These are phyloP conservation scores for Pyrus betulifolia DNA, from an alignment of 306 rosid genomes.

Conservation along the genomic window DNA sequence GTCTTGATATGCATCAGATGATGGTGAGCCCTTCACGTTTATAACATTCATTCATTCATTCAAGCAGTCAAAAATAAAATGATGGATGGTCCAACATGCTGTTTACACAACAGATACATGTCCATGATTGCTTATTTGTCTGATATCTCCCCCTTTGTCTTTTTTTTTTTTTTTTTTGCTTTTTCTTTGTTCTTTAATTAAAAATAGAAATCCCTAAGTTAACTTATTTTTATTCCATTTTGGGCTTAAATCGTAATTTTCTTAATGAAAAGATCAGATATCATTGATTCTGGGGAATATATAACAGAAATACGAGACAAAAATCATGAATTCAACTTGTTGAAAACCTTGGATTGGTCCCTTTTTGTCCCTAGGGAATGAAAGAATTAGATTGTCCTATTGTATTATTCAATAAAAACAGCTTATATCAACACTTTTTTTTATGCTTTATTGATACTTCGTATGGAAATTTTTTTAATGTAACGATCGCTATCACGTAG, in stretches of 20 bases:
- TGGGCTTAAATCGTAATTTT: background rate
- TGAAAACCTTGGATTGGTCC: constrained; percentile 19
- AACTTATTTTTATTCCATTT: background rate
- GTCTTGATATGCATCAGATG: constrained; percentile 43
- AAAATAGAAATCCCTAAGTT: background rate
- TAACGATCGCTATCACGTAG: no score
- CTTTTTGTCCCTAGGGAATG: constrained; percentile 21
- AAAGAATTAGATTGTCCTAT: constrained; percentile 24
- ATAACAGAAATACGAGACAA: background rate
- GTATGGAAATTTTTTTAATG: background rate
- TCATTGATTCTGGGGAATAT: constrained; percentile 3
- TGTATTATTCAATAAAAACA: constrained; percentile 30
- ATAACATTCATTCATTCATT: constrained; percentile 32
- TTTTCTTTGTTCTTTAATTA: background rate
- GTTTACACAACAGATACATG: constrained; percentile 42
- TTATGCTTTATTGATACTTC: constrained; percentile 14
- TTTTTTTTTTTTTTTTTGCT: background rate
- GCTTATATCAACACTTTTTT: constrained; percentile 18
- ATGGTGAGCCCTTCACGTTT: constrained; percentile 80
- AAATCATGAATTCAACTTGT: constrained; percentile 12
- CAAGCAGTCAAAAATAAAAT: constrained; percentile 54
- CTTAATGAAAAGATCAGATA: background rate
- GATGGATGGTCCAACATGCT: constrained; percentile 61
- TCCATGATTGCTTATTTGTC: constrained; percentile 55
- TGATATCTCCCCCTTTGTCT: background rate